These are phyloP conservation scores for Fusarium fujikuroi DNA, from an alignment of 2,329 filamentous ascomycete species.

Conservation along the genomic window DNA sequence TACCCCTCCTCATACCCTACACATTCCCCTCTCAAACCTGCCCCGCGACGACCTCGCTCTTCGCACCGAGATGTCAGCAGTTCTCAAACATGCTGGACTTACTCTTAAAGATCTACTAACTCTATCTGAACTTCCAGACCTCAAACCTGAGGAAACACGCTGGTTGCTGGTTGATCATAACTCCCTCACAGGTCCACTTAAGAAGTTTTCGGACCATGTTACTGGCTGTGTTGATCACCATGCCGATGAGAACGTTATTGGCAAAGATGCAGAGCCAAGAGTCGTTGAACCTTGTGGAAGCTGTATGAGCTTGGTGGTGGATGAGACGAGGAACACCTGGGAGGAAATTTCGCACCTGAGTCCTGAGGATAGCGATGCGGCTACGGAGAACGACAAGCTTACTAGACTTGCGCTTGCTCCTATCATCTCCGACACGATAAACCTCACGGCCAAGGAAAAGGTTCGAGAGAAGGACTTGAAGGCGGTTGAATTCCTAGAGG, in stretches of 20 bases:
- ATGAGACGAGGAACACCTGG: conserved; percentile 69
- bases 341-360: conserved; percentile 54
- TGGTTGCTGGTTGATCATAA: conserved; percentile 89
- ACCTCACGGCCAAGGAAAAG: conserved; percentile 71
- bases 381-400: conserved; percentile 64
- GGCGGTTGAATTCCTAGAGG: conserved; percentile 69
- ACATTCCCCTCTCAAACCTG: conserved; percentile 80
- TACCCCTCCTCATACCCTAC: conserved; percentile 63
- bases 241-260: conserved; percentile 72
- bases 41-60: conserved; percentile 73
- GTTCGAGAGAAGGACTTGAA: conserved; percentile 69
- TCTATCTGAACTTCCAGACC: conserved; percentile 59
- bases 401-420: conserved; percentile 75
- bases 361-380: conserved; percentile 37
- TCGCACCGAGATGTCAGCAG: conserved; percentile 76
- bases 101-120: conserved; percentile 72
- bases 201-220: conserved; percentile 63
- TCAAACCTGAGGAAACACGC: conserved; percentile 66
- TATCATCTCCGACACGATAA: conserved; percentile 78
- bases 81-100: conserved; percentile 71
- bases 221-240: conserved; percentile 82
- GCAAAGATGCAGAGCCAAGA: conserved; percentile 60
- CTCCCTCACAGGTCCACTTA: conserved; percentile 70
- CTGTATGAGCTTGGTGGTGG: conserved; percentile 76
- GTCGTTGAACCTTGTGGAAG: conserved; percentile 76